These are phyloP conservation scores for Yarrowia divulgata DNA, from an alignment of 805 yeast species.

Conservation along the genomic window DNA sequence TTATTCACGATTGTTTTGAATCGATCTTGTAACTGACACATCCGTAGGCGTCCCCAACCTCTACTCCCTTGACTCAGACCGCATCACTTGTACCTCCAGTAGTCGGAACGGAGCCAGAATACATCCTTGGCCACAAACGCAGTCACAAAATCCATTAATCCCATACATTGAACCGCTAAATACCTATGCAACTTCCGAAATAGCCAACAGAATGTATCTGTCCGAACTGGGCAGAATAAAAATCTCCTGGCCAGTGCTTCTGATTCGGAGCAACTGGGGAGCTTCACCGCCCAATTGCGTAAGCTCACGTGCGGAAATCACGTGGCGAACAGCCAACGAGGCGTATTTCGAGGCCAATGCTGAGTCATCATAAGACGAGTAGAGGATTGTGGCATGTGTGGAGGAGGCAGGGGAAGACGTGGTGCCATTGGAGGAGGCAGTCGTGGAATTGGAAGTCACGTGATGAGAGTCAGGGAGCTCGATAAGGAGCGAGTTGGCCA, in stretches of 20 bases:
- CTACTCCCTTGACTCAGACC: no score
- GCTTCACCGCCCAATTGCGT: neutral
- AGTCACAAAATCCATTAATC: no score
- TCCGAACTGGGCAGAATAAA: conserved; percentile 13
- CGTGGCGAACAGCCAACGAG: conserved; percentile 12
- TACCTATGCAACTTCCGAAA: conserved; percentile 4
- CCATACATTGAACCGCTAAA: neutral
- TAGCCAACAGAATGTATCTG: conserved; percentile 15
- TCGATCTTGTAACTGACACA: no score
- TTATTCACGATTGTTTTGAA: no score
- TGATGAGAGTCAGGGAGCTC: conserved; percentile 7
- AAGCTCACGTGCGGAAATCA: conserved; percentile 5
- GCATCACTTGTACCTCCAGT: no score
- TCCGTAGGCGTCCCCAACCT: no score
- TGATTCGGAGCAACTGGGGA: conserved; percentile 15
- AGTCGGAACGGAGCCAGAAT: no score
- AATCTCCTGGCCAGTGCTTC: conserved; percentile 1
- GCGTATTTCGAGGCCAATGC: conserved; percentile 19
- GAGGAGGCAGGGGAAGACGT: neutral
- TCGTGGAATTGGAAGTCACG: neutral
- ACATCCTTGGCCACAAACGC: no score
- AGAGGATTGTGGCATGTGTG: conserved; percentile 15
- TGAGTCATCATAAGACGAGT: conserved; percentile 10
- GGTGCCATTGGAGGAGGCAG: neutral
- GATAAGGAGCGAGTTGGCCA: conserved; percentile 14